A percentile compares a stretch with the other conserved stretches of the same genome.
Conservation (phyloP, 257 asterid genomes). For the Fraxinus excelsior region DNA sequence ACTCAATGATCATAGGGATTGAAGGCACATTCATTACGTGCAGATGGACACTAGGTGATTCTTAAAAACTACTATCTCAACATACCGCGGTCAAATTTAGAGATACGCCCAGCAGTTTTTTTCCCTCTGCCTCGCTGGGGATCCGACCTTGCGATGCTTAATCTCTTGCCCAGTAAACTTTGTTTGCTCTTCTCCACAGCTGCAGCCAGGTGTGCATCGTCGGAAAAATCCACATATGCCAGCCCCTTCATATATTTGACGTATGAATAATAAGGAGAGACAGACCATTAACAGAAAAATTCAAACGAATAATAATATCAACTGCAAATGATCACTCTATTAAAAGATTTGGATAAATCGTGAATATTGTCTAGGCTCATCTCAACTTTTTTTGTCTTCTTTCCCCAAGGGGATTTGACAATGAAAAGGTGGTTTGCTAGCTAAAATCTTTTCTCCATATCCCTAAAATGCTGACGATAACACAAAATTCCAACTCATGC, state of each 20-base stretch:
- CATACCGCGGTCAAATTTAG: slow-evolving; percentile 48
- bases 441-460: no score
- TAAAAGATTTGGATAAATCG: background rate
- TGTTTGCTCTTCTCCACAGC: slow-evolving; percentile 77
- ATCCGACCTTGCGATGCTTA: slow-evolving; percentile 74
- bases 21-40: slow-evolving; percentile 10
- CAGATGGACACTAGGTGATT: slow-evolving; percentile 13
- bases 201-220: slow-evolving; percentile 75
- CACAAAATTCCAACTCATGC: background rate
- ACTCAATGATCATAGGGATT: background rate
- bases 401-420: background rate
- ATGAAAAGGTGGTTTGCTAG: no score
- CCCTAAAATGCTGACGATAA: background rate
- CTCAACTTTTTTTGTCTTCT: background rate
- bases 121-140: slow-evolving; percentile 67
- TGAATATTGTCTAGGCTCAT: background rate
- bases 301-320: background rate
- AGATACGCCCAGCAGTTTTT: slow-evolving; percentile 37
- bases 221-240: slow-evolving; percentile 90
- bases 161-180: slow-evolving; percentile 58
- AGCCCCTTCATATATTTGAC: slow-evolving; percentile 60
- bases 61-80: slow-evolving; percentile 13
- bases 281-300: background rate
- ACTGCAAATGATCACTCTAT: background rate
- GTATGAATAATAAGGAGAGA: slow-evolving; percentile 24